phyloP scores from a whole-genome alignment of 2,329 filamentous ascomycete genomes.

The Drechslerella coelobrocha region DNA sequence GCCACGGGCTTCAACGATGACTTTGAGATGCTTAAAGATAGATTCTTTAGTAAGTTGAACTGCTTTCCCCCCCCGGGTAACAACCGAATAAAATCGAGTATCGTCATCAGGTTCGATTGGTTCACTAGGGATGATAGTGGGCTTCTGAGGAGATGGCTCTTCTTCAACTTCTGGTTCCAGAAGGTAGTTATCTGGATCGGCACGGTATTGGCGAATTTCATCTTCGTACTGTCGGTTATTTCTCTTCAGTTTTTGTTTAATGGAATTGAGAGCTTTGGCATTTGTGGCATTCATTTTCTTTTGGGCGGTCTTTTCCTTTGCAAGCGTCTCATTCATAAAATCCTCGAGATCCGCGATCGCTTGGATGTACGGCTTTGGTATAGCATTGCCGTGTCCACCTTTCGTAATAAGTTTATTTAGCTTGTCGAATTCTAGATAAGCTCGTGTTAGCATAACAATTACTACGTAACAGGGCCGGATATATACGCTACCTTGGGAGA shows the following conservation, averaged over 20 bases:
- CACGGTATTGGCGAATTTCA: constrained; percentile 85
- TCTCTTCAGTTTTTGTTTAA: constrained; percentile 99
- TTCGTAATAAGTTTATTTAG: constrained; percentile 85
- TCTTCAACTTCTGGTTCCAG: constrained; percentile 80
- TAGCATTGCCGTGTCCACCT: constrained; percentile 76
- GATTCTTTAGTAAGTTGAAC: constrained; percentile 94
- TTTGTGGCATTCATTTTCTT: constrained; percentile 99
- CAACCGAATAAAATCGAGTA: constrained; percentile 85
- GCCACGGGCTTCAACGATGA: constrained; percentile 92
- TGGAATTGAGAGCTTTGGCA: constrained; percentile 89
- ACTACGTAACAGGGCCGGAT: background rate
- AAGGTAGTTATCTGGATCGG: constrained; percentile 86
- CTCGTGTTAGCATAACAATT: constrained; percentile 35
- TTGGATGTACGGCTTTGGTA: constrained; percentile 91
- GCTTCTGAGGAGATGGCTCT: constrained; percentile 60
- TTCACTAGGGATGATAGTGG: constrained; percentile 58
- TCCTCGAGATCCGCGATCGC: constrained; percentile 92
- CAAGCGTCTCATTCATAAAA: constrained; percentile 87
- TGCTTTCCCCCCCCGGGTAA: constrained; percentile 86
- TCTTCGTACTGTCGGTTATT: constrained; percentile 92
- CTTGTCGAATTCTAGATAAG: constrained; percentile 81
- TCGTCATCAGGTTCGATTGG: constrained; percentile 65
- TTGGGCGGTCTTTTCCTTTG: constrained; percentile 92
- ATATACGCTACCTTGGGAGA: constrained; percentile 73
- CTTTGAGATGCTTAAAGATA: constrained; percentile 94